These are phyloP conservation scores for Wickerhamomyces tratensis DNA, from an alignment of 805 yeast genomes.

Conservation along the genomic window DNA sequence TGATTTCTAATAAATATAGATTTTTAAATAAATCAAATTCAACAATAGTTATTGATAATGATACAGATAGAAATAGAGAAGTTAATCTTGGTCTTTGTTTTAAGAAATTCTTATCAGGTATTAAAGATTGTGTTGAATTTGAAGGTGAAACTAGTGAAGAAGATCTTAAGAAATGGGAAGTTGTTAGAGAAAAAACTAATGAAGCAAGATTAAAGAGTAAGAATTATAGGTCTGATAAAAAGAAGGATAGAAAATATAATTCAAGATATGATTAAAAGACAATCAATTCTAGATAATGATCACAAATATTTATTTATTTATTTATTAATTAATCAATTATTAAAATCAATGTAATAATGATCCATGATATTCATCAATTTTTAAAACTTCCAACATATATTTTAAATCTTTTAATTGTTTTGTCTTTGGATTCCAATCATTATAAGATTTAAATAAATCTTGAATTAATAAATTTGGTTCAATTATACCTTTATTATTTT, in stretches of 20 bases:
- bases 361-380: constrained; percentile 15
- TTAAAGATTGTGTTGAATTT: constrained; percentile 36
- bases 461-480: background rate
- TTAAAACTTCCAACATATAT: constrained; percentile 16
- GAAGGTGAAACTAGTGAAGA: constrained; percentile 36
- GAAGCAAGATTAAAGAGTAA: constrained; percentile 27
- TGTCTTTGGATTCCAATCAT: constrained; percentile 9
- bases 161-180: constrained; percentile 43
- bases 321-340: background rate
- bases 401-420: constrained; percentile 11
- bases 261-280: constrained; percentile 7
- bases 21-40: constrained; percentile 41
- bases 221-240: constrained; percentile 26
- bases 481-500: constrained; percentile 1
- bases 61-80: constrained; percentile 47
- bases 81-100: constrained; percentile 50
- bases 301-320: too few relatives aligned
- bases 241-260: constrained; percentile 11
- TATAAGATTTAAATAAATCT: constrained; percentile 5
- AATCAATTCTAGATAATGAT: too few relatives aligned
- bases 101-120: constrained; percentile 43
- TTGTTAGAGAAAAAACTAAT: constrained; percentile 22
- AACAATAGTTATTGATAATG: constrained; percentile 46
- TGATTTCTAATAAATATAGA: constrained; percentile 29
- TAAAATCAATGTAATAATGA: background rate